Conservation (phyloP, 2,329 filamentous ascomycete species). For the Cytospora chrysosperma region DNA sequence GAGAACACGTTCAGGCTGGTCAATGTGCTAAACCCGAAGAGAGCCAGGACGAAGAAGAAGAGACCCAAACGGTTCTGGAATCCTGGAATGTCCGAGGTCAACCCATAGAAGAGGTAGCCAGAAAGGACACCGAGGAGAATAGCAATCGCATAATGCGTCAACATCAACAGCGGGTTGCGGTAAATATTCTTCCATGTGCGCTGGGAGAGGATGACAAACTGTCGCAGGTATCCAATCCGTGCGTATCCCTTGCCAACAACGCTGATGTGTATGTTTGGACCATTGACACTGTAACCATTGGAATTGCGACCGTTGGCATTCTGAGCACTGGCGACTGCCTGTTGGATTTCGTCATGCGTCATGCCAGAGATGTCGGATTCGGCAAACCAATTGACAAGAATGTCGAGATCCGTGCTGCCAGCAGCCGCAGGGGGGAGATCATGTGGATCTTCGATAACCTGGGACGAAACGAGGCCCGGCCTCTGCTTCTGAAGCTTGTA, state of each 20-base stretch:
- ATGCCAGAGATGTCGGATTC: constrained; percentile 73
- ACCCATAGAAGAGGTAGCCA: constrained; percentile 91
- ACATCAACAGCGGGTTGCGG: constrained; percentile 95
- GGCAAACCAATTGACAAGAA: constrained; percentile 73
- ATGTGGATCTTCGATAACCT: constrained; percentile 68
- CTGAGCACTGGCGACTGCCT: constrained; percentile 63
- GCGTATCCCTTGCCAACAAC: constrained; percentile 76
- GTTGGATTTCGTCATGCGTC: constrained; percentile 75
- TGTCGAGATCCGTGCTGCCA: constrained; percentile 74
- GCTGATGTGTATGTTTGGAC: constrained; percentile 51
- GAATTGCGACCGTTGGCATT: constrained; percentile 65
- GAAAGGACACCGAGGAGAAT: constrained; percentile 92
- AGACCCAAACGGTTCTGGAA: constrained; percentile 97
- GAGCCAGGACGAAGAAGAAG: constrained; percentile 94
- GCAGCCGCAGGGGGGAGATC: constrained; percentile 59
- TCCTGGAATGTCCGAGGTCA: constrained; percentile 93
- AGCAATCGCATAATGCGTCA: constrained; percentile 96
- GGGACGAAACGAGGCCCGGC: constrained; percentile 46
- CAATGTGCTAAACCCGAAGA: constrained; percentile 95
- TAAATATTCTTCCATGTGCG: constrained; percentile 98
- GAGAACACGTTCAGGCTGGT: constrained; percentile 94
- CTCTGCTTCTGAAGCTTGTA: constrained; percentile 52
- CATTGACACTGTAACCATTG: constrained; percentile 48
- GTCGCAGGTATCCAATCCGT: constrained; percentile 73
- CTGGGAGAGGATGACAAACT: constrained; percentile 86